Evolutionary conservation across 1,284 basidiomycete species (phyloP).

Genomic region (Salmacisia buchloeana): DNA sequence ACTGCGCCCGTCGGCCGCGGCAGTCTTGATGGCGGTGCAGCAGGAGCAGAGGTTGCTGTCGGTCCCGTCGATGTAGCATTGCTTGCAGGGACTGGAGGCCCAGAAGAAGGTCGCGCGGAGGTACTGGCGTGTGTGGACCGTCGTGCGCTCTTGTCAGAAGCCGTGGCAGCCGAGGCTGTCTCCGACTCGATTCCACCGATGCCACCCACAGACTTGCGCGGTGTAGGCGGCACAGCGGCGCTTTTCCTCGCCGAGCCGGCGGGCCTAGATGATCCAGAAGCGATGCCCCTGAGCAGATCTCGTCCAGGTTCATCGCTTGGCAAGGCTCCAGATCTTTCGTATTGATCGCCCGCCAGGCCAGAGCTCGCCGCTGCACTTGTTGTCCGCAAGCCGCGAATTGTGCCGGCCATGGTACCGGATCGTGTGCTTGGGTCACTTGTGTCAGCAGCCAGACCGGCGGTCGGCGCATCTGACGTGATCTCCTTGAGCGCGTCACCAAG

Average conservation of each 20-base stretch:
- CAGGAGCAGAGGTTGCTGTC: too few species aligned
- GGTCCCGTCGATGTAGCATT: too few species aligned
- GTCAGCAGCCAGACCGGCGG: background rate
- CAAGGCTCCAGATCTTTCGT: background rate
- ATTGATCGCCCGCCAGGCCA: background rate
- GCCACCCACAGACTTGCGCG: too few species aligned
- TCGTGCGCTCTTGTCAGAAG: too few species aligned
- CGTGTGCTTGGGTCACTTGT: background rate
- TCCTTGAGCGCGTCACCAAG: constrained; percentile 2
- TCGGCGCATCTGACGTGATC: background rate
- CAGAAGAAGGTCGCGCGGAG: too few species aligned
- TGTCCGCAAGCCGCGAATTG: background rate
- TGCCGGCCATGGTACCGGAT: background rate
- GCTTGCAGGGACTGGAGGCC: too few species aligned
- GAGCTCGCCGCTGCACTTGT: background rate
- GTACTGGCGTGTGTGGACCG: too few species aligned
- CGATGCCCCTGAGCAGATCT: background rate
- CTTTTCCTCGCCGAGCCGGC: background rate
- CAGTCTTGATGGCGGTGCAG: too few species aligned
- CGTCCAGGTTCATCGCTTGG: background rate
- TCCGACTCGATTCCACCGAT: too few species aligned
- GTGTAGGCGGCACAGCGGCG: too few species aligned
- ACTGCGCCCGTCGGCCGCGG: too few species aligned
- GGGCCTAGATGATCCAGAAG: background rate
- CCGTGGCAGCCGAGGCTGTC: too few species aligned